Evolutionary conservation across 164 flowering plant species (phyloP), one percentile per base, ranked within the genome.

Genomic region (Magnolia sinica): DNA sequence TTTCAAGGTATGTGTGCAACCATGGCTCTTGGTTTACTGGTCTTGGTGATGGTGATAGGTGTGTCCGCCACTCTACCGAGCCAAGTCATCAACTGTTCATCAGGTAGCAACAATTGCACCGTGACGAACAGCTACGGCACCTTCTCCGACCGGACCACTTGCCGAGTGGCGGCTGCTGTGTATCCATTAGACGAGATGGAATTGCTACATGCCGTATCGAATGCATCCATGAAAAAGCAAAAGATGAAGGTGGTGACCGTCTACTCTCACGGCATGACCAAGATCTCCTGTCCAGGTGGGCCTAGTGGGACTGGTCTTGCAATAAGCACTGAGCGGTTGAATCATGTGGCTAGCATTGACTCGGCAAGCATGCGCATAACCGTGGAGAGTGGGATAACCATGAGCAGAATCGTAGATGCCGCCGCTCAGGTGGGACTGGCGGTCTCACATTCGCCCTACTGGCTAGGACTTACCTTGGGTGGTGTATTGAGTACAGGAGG

Each of bases 201-300:
- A 73, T 79, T 87, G 22, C 74, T 87, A 1, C 27, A 79, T 1
- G 22, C 77, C 1, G 88, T 87, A 3, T 80, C 87, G 0, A 31
- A 65, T 0, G 88, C 88, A 0, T 74, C 88, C 49, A 78, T 16
- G 79, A 52, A 69, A 31, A 72, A 74, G 51, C 72, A 78, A 5
- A 86, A 86, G 78, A 87, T 84, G 76, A 86, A 86, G 73, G 90
- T 79, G 10, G 84, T 73, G 1, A 86, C 90, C 0, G 80, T 79
- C 0, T 82, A n/a, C 74, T 80, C 83, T 3, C 90, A 87, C 72
- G 86, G 88, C 76, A 82, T 86, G 14, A 85, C 90, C 0, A 87
- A 83, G 70, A 79, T 87, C 23, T 87, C 77, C 0, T 87, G 90
- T 31, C 82, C 86, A 0, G 88, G 82, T 19, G 89, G 45, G 7